A percentile compares a stretch with the other conserved stretches of the same genome.
Conservation (phyloP, 2,329 filamentous ascomycete genomes). For the Colletotrichum graminicola region DNA sequence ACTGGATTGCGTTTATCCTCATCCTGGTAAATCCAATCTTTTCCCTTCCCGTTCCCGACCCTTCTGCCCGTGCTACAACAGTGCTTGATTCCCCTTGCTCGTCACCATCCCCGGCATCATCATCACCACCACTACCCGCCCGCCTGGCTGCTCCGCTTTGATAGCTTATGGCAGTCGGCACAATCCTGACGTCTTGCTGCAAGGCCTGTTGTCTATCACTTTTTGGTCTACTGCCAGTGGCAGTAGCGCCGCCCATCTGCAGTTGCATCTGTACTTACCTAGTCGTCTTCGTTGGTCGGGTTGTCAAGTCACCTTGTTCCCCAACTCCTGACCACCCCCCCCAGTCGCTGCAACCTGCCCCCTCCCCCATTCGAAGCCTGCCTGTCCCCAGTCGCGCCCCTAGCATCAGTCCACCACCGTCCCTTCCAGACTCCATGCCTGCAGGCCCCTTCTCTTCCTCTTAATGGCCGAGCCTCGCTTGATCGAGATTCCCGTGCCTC, state of each 20-base stretch:
- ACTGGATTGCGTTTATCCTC: constrained; percentile 31
- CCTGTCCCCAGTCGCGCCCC: constrained; percentile 23
- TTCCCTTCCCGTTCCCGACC: constrained; percentile 7
- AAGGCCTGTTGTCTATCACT: not conserved
- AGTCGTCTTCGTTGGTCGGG: not conserved
- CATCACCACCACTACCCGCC: not conserved
- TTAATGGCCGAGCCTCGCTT: constrained; percentile 16
- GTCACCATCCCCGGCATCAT: not conserved
- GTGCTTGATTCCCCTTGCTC: not conserved
- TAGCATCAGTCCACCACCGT: not conserved
- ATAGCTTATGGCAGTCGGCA: not conserved
- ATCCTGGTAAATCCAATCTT: constrained; percentile 33
- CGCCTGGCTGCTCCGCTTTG: not conserved
- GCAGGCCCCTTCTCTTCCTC: constrained; percentile 30
- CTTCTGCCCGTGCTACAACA: not conserved
- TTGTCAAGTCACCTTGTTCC: not conserved
- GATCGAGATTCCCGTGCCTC: constrained; percentile 13
- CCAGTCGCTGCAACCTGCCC: not conserved
- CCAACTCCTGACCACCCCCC: not conserved
- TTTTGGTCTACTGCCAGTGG: not conserved
- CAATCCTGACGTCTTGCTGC: not conserved
- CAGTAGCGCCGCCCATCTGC: not conserved
- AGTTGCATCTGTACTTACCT: not conserved
- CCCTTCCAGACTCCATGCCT: constrained; percentile 15
- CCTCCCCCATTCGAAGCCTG: constrained; percentile 9